Conservation (phyloP, 1,139 yeast species). For the Candida sp. region DNA sequence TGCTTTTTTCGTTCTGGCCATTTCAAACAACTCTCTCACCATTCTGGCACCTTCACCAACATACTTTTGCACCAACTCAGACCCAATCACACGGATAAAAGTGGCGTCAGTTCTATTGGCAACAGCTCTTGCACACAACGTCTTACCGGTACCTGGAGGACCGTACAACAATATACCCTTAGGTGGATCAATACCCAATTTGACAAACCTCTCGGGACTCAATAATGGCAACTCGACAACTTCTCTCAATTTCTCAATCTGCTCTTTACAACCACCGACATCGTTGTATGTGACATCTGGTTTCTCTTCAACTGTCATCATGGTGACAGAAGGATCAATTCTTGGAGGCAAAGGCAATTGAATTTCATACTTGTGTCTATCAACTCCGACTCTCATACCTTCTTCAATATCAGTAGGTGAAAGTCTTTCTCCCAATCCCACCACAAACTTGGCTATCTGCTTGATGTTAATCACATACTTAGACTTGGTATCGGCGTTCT, state of each 20-base stretch:
- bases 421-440: slow-evolving; percentile 94
- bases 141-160: slow-evolving; percentile 99
- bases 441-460: slow-evolving; percentile 98
- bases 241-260: slow-evolving; percentile 95
- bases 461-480: slow-evolving; percentile 96
- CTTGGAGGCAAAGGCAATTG: slow-evolving; percentile 97
- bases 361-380: slow-evolving; percentile 94
- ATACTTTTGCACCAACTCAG: slow-evolving; percentile 96
- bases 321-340: slow-evolving; percentile 98
- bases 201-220: slow-evolving; percentile 96
- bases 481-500: slow-evolving; percentile 80
- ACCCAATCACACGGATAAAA: slow-evolving; percentile 96
- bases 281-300: slow-evolving; percentile 93
- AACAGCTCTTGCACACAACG: slow-evolving; percentile 97
- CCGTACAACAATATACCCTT: slow-evolving; percentile 96
- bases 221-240: slow-evolving; percentile 95
- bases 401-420: slow-evolving; percentile 99
- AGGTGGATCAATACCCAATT: slow-evolving; percentile 97
- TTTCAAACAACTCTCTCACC: slow-evolving; percentile 97
- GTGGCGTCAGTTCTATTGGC: slow-evolving; percentile 99
- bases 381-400: slow-evolving; percentile 99
- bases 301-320: slow-evolving; percentile 99
- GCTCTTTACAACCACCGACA: slow-evolving; percentile 98
- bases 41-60: slow-evolving; percentile 99
- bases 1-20: slow-evolving; percentile 98